Base-by-base conservation (phyloP, 192 early-diverging fungal species). In the Coemansia reversa region DNA sequence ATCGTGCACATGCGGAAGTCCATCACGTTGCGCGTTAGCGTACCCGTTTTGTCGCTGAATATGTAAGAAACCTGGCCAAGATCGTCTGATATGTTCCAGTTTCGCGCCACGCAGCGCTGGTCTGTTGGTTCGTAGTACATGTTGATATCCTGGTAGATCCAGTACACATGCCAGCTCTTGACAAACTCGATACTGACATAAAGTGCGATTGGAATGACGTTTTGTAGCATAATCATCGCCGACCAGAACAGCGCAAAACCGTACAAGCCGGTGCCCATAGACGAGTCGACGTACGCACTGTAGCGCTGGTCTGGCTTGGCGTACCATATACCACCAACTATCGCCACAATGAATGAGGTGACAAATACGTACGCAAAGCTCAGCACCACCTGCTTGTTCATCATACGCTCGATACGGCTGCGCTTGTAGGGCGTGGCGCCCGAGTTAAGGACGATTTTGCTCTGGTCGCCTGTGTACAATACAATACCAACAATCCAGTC, bases 1-100 rank as follows among this genome's bases (percentile, higher is more conserved):
- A 98, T 92, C 0, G 90, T 86, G 76, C 92, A 94, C 82, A 93
- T 93, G 54, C 93, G 93, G 63, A 98, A 98, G 73, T 95, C 72
- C 96, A 98, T 98, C 30, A 92, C 86, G 66, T 98, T 98, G 64
- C 90, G 89, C 7, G 96, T 98, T 56, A 98, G 80, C 5, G 96
- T 96, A 16, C 96, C 96, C 18, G 96, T 98, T 68, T 98, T 98
- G 79, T 98, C 96, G 24, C 90, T 91, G 67, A 98, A 98, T 1
- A 98, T 87, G 70, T 98, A 98, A 67, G 95, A 92, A 29, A 98
- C 93, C 70, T 96, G 93, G 56, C 93, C 94, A 49, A 98, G 79
- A 67, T 98, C 97, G 66, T 98, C 97, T 12, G 92, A 94, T 22
- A 98, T 79, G 70, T 95, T 97, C 94, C 94, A 97, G 69, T 76